A percentile compares a stretch with the other conserved stretches of the same genome.
These are phyloP conservation scores for Penstemon davidsonii DNA, from an alignment of 257 asterid genomes.

Conservation along the genomic window DNA sequence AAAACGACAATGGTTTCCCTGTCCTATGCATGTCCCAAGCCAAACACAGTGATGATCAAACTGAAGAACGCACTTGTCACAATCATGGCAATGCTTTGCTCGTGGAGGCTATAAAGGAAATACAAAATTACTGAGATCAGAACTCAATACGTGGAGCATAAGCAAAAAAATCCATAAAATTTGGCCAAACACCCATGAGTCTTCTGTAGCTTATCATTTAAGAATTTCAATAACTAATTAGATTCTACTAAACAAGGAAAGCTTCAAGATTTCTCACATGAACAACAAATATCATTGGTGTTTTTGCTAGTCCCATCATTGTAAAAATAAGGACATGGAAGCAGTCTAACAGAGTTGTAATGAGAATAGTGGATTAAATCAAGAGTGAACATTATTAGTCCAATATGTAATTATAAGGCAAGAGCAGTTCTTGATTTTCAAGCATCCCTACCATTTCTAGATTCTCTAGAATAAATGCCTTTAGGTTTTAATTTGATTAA, in stretches of 20 bases:
- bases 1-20: conserved; percentile 82
- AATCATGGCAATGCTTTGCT: conserved; percentile 94
- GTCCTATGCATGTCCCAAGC: conserved; percentile 98
- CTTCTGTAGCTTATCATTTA: conserved; percentile 8
- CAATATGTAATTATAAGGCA: not conserved
- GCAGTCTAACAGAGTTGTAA: conserved; percentile 6
- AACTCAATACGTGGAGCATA: conserved; percentile 12
- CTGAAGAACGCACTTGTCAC: conserved; percentile 96
- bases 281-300: conserved; percentile 1
- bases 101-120: conserved; percentile 85
- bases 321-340: not conserved
- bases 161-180: too few relatives aligned
- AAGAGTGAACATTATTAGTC: not conserved
- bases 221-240: conserved; percentile 7
- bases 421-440: not conserved
- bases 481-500: not conserved
- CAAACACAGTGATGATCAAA: conserved; percentile 99
- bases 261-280: conserved; percentile 18
- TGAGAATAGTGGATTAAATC: not conserved
- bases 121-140: conserved; percentile 25
- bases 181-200: conserved; percentile 10
- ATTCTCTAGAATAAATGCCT: not conserved
- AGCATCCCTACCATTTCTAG: not conserved
- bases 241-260: conserved; percentile 6
- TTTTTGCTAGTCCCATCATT: conserved; percentile 1